Conservation (phyloP, 225 moss, liverwort and hornwort species). For the Straminergon stramineum region DNA sequence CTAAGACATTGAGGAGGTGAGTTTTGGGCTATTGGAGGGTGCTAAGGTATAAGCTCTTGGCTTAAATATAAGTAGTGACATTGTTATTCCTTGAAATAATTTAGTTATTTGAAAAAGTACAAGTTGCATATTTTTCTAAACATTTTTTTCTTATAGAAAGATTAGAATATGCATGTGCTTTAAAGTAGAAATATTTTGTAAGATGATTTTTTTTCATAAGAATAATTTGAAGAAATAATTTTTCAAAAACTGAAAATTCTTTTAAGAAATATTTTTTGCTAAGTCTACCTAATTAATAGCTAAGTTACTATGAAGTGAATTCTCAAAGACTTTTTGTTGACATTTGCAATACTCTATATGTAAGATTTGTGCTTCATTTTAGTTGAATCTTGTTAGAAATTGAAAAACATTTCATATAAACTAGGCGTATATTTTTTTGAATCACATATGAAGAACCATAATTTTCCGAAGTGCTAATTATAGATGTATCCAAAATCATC, state of each 20-base stretch:
- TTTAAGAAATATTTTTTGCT: neutral
- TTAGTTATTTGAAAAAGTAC: neutral
- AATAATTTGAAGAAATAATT: neutral
- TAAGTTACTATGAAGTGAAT: neutral
- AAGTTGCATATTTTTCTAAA: rapidly evolving
- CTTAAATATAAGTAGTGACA: neutral
- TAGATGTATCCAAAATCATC: neutral
- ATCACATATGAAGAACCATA: no score
- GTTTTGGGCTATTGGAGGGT: rapidly evolving
- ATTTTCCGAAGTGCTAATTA: neutral
- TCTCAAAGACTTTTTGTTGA: neutral
- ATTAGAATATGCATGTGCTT: neutral
- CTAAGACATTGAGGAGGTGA: neutral
- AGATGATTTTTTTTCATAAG: neutral
- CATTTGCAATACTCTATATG: neutral
- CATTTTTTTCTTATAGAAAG: neutral
- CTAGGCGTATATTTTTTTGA: neutral
- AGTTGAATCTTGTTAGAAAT: neutral
- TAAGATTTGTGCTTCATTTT: neutral
- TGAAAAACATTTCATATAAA: neutral
- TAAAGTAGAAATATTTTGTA: neutral
- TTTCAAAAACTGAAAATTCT: no score
- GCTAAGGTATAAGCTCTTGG: neutral
- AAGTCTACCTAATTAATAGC: neutral
- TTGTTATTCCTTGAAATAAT: neutral